A percentile compares a stretch with the other conserved stretches of the same genome.
Evolutionary conservation across 768 basidiomycete genomes (phyloP).

Genomic region (Pholiota molesta): DNA sequence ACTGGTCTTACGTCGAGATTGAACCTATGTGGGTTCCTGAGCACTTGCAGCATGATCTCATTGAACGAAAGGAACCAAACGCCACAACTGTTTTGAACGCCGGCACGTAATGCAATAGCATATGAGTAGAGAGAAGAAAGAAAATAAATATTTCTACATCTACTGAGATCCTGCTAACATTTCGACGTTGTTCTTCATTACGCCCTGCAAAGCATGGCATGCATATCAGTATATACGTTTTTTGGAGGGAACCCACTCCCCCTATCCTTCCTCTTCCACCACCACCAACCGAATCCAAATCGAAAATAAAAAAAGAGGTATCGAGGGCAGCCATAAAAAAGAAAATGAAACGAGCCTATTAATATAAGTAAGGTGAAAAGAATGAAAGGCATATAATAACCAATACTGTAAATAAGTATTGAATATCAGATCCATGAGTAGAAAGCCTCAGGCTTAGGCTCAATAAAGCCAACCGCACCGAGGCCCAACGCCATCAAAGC

Average conservation of each 20-base stretch:
- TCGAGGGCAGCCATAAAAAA: neutral
- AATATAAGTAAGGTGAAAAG: neutral
- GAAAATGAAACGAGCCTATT: neutral
- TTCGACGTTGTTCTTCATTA: neutral
- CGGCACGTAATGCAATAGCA: too few relatives aligned
- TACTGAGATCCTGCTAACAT: neutral
- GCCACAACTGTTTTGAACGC: too few relatives aligned
- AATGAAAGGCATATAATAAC: neutral
- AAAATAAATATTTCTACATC: neutral
- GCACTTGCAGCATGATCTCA: too few relatives aligned
- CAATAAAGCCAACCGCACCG: conserved; percentile 1
- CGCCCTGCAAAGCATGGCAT: neutral
- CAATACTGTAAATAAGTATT: neutral
- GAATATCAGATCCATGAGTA: neutral
- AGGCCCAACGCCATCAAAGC: neutral
- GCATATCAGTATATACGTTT: neutral
- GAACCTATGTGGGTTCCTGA: too few relatives aligned
- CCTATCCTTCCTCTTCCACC: neutral
- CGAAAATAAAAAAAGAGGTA: neutral
- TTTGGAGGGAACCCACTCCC: neutral
- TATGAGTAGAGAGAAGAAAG: too few relatives aligned
- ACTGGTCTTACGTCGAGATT: too few relatives aligned
- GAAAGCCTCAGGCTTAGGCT: neutral
- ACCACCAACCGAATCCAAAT: neutral
- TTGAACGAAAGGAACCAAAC: too few relatives aligned